A percentile compares a stretch with the other conserved stretches of the same genome.
phyloP scores from a whole-genome alignment of 1,139 yeast species.

The Zygosaccharomyces sapae region DNA sequence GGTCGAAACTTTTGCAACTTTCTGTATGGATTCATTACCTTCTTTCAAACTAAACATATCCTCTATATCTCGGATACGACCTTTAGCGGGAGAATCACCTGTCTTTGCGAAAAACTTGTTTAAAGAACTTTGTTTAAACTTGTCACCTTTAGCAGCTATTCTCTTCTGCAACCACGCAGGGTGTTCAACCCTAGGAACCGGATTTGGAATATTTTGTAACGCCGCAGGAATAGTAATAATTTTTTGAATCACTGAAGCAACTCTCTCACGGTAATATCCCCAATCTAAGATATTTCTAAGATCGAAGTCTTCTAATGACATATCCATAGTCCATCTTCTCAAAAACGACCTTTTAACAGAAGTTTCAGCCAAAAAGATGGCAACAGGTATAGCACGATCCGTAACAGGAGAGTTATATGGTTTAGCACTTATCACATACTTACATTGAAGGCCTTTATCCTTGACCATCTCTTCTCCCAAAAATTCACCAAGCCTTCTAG shows the following conservation, averaged over 20 bases:
- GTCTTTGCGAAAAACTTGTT: constrained; percentile 52
- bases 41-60: constrained; percentile 52
- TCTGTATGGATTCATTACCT: constrained; percentile 26
- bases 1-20: constrained; percentile 51
- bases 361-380: constrained; percentile 83
- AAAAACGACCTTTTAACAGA: constrained; percentile 58
- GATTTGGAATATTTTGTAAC: constrained; percentile 80
- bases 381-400: constrained; percentile 94
- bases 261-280: constrained; percentile 85
- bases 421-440: constrained; percentile 81
- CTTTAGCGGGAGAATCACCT: constrained; percentile 27
- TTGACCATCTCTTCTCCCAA: constrained; percentile 97
- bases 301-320: constrained; percentile 74
- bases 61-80: constrained; percentile 64
- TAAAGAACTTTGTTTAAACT: constrained; percentile 66
- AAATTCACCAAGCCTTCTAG: constrained; percentile 87
- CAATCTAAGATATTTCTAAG: constrained; percentile 90
- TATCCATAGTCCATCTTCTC: constrained; percentile 84
- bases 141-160: constrained; percentile 57
- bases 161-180: constrained; percentile 87
- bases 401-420: constrained; percentile 90
- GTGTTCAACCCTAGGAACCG: constrained; percentile 90
- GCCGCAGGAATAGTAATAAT: constrained; percentile 98
- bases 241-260: constrained; percentile 90
- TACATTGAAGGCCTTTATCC: constrained; percentile 94